These are phyloP conservation scores for Diaporthe vexans DNA, from an alignment of 2,329 filamentous ascomycete genomes.

Conservation along the genomic window DNA sequence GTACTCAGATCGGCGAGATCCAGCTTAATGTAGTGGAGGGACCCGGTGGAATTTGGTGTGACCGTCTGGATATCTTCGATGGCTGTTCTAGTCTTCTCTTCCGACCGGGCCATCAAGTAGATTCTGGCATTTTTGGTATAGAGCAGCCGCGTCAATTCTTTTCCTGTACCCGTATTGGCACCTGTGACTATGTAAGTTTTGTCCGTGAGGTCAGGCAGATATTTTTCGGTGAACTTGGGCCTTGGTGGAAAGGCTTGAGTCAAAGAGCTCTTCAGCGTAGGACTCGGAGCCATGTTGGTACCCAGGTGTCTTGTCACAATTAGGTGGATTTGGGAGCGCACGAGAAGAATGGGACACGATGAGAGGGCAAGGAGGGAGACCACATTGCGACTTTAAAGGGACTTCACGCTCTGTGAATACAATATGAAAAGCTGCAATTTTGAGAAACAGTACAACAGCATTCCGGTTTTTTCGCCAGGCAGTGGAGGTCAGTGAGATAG, in stretches of 20 bases:
- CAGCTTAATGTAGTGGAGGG: conserved; percentile 52
- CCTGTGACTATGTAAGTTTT: conserved; percentile 63
- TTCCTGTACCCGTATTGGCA: conserved; percentile 56
- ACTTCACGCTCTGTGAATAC: not conserved
- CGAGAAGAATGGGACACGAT: not conserved
- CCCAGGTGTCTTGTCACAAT: not conserved
- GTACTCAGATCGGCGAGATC: conserved; percentile 48
- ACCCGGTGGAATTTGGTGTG: conserved; percentile 42
- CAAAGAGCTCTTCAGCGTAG: conserved; percentile 24
- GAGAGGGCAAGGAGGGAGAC: no score
- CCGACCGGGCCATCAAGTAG: conserved; percentile 63
- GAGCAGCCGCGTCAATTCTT: conserved; percentile 63
- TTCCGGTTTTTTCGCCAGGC: not conserved
- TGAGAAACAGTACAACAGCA: not conserved
- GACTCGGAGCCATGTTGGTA: not conserved
- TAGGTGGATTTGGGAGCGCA: not conserved
- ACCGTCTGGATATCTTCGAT: conserved; percentile 55
- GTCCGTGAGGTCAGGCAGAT: conserved; percentile 47
- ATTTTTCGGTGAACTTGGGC: conserved; percentile 50
- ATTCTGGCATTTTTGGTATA: conserved; percentile 64
- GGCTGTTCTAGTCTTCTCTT: conserved; percentile 55
- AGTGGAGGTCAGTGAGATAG: no score
- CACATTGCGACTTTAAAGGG: not conserved
- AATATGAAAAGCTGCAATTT: not conserved
- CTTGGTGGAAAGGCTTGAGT: conserved; percentile 47